Conservation (phyloP, 2,329 filamentous ascomycete species). For the Aspergillus pseudoterreus region DNA sequence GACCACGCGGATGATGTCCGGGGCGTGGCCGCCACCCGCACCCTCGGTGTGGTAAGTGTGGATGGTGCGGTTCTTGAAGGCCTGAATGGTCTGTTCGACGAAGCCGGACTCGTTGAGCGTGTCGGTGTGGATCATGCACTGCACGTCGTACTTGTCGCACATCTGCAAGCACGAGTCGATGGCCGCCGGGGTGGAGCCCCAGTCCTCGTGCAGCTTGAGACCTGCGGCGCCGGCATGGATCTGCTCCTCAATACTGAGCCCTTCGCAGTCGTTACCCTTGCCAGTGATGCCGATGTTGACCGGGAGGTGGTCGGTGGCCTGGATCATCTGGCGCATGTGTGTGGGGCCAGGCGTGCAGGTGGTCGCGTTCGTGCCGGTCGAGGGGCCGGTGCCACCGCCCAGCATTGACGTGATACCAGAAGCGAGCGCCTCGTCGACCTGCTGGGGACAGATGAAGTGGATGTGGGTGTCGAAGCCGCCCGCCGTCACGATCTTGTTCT, state of each 20-base stretch:
- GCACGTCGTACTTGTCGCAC: constrained; percentile 87
- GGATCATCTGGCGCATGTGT: constrained; percentile 84
- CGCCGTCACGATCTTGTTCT: constrained; percentile 85
- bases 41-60: constrained; percentile 98
- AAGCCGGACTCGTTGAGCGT: constrained; percentile 97
- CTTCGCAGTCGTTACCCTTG: constrained; percentile 83
- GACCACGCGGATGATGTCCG: constrained; percentile 92
- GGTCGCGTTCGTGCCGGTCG: constrained; percentile 83
- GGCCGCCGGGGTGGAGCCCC: constrained; percentile 85
- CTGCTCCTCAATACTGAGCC: constrained; percentile 71
- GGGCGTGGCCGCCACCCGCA: constrained; percentile 89
- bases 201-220: constrained; percentile 93
- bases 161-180: constrained; percentile 83
- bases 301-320: constrained; percentile 76
- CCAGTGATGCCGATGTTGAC: constrained; percentile 88
- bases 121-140: constrained; percentile 93
- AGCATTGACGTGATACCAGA: constrained; percentile 88
- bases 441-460: constrained; percentile 93
- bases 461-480: constrained; percentile 89
- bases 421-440: constrained; percentile 76
- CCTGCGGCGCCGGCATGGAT: constrained; percentile 80
- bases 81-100: constrained; percentile 83
- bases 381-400: constrained; percentile 89
- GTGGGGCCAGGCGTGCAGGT: constrained; percentile 86
- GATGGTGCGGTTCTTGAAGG: constrained; percentile 82